Conservation (phyloP, 306 rosid species). For the Pueraria montana region DNA sequence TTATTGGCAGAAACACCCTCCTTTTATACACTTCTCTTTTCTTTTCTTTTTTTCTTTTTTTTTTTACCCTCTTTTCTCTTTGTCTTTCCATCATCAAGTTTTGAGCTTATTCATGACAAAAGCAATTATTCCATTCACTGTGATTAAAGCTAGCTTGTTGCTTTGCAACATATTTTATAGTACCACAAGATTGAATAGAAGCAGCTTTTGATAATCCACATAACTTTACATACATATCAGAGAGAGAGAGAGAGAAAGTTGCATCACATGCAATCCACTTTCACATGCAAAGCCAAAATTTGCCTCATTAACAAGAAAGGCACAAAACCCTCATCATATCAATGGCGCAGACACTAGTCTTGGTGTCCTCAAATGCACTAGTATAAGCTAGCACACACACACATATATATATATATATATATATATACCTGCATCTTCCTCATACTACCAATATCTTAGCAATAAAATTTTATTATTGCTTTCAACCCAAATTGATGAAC, state of each 20-base stretch:
- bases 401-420: no score
- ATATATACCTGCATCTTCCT: slow-evolving; percentile 24
- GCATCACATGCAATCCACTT: slow-evolving; percentile 63
- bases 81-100: slow-evolving; percentile 45
- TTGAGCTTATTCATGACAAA: slow-evolving; percentile 59
- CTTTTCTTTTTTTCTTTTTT: not conserved
- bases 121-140: slow-evolving; percentile 61
- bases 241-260: slow-evolving; percentile 31
- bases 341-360: slow-evolving; percentile 18
- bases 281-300: slow-evolving; percentile 69
- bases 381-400: not conserved
- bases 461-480: not conserved
- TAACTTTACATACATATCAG: slow-evolving; percentile 44
- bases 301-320: slow-evolving; percentile 87
- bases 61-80: slow-evolving; percentile 44
- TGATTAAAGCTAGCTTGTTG: slow-evolving; percentile 52
- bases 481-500: not conserved
- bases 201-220: slow-evolving; percentile 62
- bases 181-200: slow-evolving; percentile 45
- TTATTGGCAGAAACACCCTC: slow-evolving; percentile 56
- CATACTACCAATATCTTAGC: not conserved
- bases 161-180: slow-evolving; percentile 52
- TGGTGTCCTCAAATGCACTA: not conserved
- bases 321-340: slow-evolving; percentile 57
- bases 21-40: slow-evolving; percentile 43